Conservation (phyloP, 129 eudicot genomes). For the Helianthus tuberosus region DNA sequence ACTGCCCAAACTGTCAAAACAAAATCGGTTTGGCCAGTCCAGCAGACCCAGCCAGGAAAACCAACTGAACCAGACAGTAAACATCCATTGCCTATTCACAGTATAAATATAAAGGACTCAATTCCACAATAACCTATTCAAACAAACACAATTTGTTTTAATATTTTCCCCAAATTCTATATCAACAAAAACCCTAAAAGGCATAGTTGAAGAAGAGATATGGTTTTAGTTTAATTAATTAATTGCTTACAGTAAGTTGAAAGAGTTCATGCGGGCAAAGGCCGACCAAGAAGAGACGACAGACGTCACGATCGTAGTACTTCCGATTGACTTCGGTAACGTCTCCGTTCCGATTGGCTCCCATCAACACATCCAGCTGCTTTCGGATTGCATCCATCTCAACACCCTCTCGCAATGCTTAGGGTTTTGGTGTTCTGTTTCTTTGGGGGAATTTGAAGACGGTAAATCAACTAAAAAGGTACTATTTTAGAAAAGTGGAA, state of each 20-base stretch:
- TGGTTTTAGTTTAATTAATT: neutral
- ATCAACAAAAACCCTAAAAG: conserved; percentile 18
- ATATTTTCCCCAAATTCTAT: neutral
- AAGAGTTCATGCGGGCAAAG: conserved; percentile 98
- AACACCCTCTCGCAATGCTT: conserved; percentile 8
- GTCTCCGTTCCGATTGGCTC: conserved; percentile 93
- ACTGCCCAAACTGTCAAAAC: no score
- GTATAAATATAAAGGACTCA: no score
- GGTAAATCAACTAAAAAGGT: no score
- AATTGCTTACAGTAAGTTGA: conserved; percentile 77
- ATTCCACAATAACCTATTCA: no score
- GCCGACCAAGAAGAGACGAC: conserved; percentile 89
- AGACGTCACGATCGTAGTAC: conserved; percentile 95
- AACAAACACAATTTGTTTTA: neutral
- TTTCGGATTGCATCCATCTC: conserved; percentile 93
- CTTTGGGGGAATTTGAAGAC: no score
- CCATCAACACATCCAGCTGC: conserved; percentile 94
- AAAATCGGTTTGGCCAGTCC: no score
- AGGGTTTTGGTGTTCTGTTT: conserved; percentile 21
- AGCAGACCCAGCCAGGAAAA: no score
- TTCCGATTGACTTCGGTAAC: conserved; percentile 79
- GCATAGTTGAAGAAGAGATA: neutral
- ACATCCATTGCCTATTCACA: no score
- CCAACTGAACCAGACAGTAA: no score
- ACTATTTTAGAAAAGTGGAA: neutral